Base-by-base conservation (phyloP, 202 grass and related monocot species). In the Elaeis oleifera region DNA sequence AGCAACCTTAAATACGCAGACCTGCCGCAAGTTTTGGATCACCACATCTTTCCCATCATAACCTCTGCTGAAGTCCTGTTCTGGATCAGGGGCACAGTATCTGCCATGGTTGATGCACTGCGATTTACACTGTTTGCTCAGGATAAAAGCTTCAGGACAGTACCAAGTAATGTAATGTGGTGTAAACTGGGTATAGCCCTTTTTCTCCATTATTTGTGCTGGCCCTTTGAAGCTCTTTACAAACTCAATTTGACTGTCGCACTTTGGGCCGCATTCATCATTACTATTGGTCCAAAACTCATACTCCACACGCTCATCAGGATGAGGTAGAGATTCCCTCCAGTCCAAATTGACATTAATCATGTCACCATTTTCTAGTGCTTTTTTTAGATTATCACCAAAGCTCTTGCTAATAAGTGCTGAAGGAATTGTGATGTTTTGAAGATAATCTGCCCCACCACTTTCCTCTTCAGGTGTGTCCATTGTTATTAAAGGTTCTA, bases 81-180 rank as follows among this genome's bases (percentile, higher is more conserved):
- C 87, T 0, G 90, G 90, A 49, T 73, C 70, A 1, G 70, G 70
- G 17, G 70, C 70, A 63, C 70, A 73, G n/a, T 73, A 73, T 52
- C 70, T 21, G 13, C 70, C 70, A 25, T 55, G 59, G 59, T 73
- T 73, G 26, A 73, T 73, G 18, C 59, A 73, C 59, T 73, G 70
- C 18, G 50, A 63, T 18, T 73, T 73, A 27, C 70, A 73, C 25
- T 73, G 70, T 27, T 95, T 95, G 86, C 90, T 95, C 59, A 85
- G 58, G 23, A 71, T 77, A 78, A 96, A 96, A 58, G 90, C 81
- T 63, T 88, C 81, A 11, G 90, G 92, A 31, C 87, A 96, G 61
- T 89, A 91, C 87, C 92, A 97, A 26, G 92, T 97, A 48, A 97
- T 91, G 58, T 97, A 97, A 77, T 91, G 92, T 26, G 87, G 92